Base-by-base conservation (phyloP, 345 rosid species). In the Dovyalis caffra region DNA sequence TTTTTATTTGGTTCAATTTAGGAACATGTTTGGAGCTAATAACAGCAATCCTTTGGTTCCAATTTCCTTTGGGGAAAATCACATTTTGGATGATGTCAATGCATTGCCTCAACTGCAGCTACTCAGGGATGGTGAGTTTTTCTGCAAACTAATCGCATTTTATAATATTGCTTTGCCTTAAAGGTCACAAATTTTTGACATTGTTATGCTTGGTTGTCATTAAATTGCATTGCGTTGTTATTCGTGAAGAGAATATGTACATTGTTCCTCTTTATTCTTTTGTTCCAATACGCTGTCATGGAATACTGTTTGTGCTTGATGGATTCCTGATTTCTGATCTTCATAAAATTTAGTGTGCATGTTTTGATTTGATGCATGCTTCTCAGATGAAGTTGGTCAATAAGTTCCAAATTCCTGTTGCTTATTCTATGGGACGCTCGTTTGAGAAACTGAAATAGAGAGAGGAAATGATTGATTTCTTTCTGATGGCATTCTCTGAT, bases 21-120 rank as follows among this genome's bases (percentile, higher is more conserved):
- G 89, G 86, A 88, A 84, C 65, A 91, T 91, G 97, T 82, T 87
- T 15, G 87, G 90, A 83, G 92, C 93, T 20, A 86, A 88, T 78
- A 85, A 83, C 70, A 82, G 76, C 83, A 88, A 78, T 80, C 70
- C 82, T 31, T 32, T 81, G 60, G 74, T 80, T 77, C 93, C 87
- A 32, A 84, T 83, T 83, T 86, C 82, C 74, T 75, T 85, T 6
- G 83, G 81, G 16, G 86, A 85, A 66, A 87, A 84, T 74, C 86
- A 75, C 49, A 75, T 92, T 66, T 94, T 82, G 26, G 89, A 83
- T 66, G 86, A 87, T 64, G 69, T 81, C 8, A 88, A 83, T 80
- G 74, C 83, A 58, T 76, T 88, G 26, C 86, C 86, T 58, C 91
- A 84, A 84, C 86, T 88, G 78, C 94, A 90, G 83, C 72, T 88